Base-by-base conservation (phyloP, 2,329 filamentous ascomycete genomes). In the Aschersonia sp. region DNA sequence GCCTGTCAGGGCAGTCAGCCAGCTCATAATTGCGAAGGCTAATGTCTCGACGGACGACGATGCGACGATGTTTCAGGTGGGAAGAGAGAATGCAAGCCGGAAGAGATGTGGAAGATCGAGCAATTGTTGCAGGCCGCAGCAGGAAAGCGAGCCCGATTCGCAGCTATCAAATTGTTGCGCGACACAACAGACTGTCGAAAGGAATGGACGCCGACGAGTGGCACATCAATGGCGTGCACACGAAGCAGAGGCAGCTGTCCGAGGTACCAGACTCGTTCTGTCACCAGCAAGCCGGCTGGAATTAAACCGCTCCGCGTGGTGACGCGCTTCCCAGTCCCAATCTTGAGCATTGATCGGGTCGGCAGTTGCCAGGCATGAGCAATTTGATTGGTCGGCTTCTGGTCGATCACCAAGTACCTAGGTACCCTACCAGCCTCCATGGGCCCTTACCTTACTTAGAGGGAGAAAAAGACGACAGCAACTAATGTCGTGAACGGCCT, bases 1-100 rank as follows among this genome's bases (percentile, higher is more conserved):
- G 66, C 73, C 74, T 60, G 75, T 70, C 51, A 78, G 53, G 44
- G 66, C 59, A 45, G 68, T 67, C 48, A 77, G 56, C 64, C 70
- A 73, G 45, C 55, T 54, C 60, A 64, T 63, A 65, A 61, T 38
- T 4, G 35, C 35, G 35, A 12, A 12, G 35, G 35, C 35, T 7
- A 12, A 7, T 38, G 35, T 12, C 35, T 12, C 35, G 12, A 38
- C 35, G 7, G 35, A 9, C 35, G 35, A 38, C 35, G 35, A 38
- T 38, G 35, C 35, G 12, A 38, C 35, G 12, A 38, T 12, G 20
- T 20, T 20, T 2, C 20, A 20, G 20, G 65, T 20, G 20, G 20
- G 20, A 10, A 20, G 40, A 20, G 20, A n/a, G 38, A 47, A 43
- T 31, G 20, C 45, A 7, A 38, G 12, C 35, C 35, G 12, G 35